A percentile compares a stretch with the other conserved stretches of the same genome.
phyloP scores from a whole-genome alignment of 768 basidiomycete species.

The Harrya chromipes region DNA sequence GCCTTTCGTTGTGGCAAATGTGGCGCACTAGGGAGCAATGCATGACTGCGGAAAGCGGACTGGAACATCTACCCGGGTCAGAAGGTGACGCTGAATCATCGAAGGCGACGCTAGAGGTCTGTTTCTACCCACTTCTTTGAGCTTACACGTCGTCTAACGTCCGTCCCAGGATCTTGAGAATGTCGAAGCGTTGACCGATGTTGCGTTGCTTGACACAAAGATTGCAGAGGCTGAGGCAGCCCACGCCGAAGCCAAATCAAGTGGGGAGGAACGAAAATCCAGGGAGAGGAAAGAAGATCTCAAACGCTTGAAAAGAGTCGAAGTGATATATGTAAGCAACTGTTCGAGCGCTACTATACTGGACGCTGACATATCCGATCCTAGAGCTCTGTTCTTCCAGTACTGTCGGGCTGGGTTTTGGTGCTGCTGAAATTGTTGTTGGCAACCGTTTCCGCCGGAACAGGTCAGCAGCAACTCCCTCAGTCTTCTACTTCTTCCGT shows the following conservation, averaged over 20 bases:
- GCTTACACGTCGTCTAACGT: background rate
- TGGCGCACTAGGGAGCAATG: conserved; percentile 96
- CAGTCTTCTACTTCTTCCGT: conserved; percentile 65
- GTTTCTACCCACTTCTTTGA: conserved; percentile 5
- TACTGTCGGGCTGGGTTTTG: conserved; percentile 86
- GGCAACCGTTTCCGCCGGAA: conserved; percentile 87
- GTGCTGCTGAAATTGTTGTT: conserved; percentile 90
- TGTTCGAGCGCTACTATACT: background rate
- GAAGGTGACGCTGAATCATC: conserved; percentile 56
- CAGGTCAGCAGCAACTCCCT: conserved; percentile 49
- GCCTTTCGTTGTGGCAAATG: conserved; percentile 87
- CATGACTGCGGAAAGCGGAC: conserved; percentile 88
- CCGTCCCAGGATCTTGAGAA: conserved; percentile 51
- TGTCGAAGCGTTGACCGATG: conserved; percentile 66
- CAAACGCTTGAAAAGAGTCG: conserved; percentile 84
- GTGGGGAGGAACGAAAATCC: conserved; percentile 55
- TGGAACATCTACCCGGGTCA: conserved; percentile 73
- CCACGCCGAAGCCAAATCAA: conserved; percentile 48
- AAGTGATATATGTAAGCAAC: conserved; percentile 85
- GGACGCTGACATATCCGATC: conserved; percentile 1
- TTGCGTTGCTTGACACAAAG: conserved; percentile 68
- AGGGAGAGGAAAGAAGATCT: conserved; percentile 75
- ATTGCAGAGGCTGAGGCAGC: conserved; percentile 62
- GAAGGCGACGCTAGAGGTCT: conserved; percentile 43
- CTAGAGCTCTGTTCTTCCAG: conserved; percentile 80